phyloP scores from a whole-genome alignment of 2,329 filamentous ascomycete species.

The Aspergillus ustus region DNA sequence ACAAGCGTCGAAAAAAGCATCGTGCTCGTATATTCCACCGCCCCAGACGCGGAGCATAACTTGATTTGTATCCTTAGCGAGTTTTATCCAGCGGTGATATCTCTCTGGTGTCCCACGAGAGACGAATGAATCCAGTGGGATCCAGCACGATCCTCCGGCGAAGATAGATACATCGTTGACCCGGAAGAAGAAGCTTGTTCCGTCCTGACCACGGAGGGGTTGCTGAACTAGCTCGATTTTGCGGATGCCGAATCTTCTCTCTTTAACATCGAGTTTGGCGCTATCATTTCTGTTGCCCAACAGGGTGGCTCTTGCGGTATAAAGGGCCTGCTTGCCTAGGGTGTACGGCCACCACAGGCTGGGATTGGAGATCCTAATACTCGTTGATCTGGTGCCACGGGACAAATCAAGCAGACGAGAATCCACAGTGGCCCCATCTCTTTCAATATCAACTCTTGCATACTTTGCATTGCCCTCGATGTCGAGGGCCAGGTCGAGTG shows the following conservation, averaged over 20 bases:
- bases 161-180: constrained; percentile 69
- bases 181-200: constrained; percentile 67
- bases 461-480: constrained; percentile 28
- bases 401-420: constrained; percentile 17
- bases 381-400: constrained; percentile 28
- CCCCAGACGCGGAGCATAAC: constrained; percentile 71
- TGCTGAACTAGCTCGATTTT: constrained; percentile 50
- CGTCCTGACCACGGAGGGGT: constrained; percentile 49
- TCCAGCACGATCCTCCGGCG: constrained; percentile 69
- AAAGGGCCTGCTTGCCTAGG: constrained; percentile 62
- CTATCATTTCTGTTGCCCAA: constrained; percentile 45
- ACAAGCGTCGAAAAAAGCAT: constrained; percentile 74
- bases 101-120: constrained; percentile 57
- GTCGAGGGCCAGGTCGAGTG: constrained; percentile 43
- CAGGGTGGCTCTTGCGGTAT: constrained; percentile 51
- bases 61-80: constrained; percentile 65
- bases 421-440: constrained; percentile 48
- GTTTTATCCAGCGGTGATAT: constrained; percentile 64
- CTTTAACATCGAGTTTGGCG: constrained; percentile 48
- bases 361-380: constrained; percentile 50
- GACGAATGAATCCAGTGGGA: constrained; percentile 65
- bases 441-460: constrained; percentile 40
- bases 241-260: constrained; percentile 60
- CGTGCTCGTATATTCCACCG: constrained; percentile 77
- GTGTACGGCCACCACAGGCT: constrained; percentile 64